phyloP scores from a whole-genome alignment of 495 filamentous ascomycete genomes.

The Niebla homalea region DNA sequence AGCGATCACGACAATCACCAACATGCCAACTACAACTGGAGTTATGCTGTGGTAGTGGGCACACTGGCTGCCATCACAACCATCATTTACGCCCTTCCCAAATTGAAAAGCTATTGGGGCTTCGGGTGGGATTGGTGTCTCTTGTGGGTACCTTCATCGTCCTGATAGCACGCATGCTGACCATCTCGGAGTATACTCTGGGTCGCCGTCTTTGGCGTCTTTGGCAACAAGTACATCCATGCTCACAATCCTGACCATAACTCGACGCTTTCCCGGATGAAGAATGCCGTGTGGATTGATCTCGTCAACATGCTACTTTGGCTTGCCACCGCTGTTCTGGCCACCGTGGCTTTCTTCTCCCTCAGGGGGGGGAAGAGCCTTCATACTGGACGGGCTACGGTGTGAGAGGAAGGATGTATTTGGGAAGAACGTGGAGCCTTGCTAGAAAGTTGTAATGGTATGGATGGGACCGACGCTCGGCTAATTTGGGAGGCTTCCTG shows the following conservation, averaged over 20 bases:
- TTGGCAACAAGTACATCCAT: conserved; percentile 67
- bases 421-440: too few relatives aligned
- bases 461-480: not conserved
- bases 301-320: conserved; percentile 60
- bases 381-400: conserved; percentile 15
- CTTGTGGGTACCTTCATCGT: conserved; percentile 26
- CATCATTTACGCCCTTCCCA: conserved; percentile 49
- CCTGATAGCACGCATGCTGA: not conserved
- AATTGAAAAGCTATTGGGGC: conserved; percentile 38
- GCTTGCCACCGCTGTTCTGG: conserved; percentile 41
- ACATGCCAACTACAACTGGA: conserved; percentile 55
- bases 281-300: conserved; percentile 77
- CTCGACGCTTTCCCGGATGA: conserved; percentile 54
- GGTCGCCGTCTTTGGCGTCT: conserved; percentile 69
- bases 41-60: conserved; percentile 57
- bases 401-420: conserved; percentile 4
- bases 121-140: conserved; percentile 61
- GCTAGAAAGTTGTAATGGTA: not conserved
- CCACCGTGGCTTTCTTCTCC: conserved; percentile 23
- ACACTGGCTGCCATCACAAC: conserved; percentile 46
- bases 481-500: too few relatives aligned
- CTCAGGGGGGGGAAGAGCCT: conserved; percentile 12
- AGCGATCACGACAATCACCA: conserved; percentile 47
- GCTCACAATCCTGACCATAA: conserved; percentile 44
- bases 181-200: conserved; percentile 41